A percentile compares a stretch with the other conserved stretches of the same genome.
Conservation (phyloP, 768 basidiomycete genomes). For the Kwoniella sp. region DNA sequence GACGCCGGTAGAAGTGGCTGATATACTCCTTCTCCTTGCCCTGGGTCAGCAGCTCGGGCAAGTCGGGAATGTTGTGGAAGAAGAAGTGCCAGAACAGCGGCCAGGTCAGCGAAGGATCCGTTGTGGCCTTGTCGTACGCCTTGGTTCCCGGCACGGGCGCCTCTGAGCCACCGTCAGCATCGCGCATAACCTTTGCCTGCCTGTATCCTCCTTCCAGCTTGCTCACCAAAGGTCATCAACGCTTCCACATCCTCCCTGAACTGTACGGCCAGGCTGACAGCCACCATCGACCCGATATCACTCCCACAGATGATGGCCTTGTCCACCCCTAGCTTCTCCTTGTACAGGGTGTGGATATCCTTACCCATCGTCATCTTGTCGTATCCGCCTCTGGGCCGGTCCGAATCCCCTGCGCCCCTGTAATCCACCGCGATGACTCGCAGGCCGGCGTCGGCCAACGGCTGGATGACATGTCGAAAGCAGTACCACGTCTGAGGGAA, state of each 20-base stretch:
- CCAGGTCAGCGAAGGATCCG: constrained; percentile 15
- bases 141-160: constrained; percentile 31
- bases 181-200: background rate
- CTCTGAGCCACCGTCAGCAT: constrained; percentile 8
- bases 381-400: constrained; percentile 16
- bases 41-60: constrained; percentile 26
- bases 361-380: constrained; percentile 29
- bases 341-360: constrained; percentile 21
- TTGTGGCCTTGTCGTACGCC: constrained; percentile 17
- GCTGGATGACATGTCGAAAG: constrained; percentile 22
- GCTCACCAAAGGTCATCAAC: constrained; percentile 25
- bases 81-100: constrained; percentile 32
- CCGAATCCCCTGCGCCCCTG: constrained; percentile 27
- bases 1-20: constrained; percentile 22
- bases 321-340: constrained; percentile 19
- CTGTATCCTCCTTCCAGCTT: no score
- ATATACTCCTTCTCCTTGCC: constrained; percentile 33
- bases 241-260: constrained; percentile 17
- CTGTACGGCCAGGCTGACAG: constrained; percentile 15
- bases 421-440: constrained; percentile 29
- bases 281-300: constrained; percentile 39
- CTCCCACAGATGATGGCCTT: constrained; percentile 25
- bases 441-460: constrained; percentile 12
- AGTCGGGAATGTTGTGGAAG: constrained; percentile 29
- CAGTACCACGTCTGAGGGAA: constrained; percentile 32